These are phyloP conservation scores for Selenicereus undatus DNA, from an alignment of 148 eudicot species.

Conservation along the genomic window DNA sequence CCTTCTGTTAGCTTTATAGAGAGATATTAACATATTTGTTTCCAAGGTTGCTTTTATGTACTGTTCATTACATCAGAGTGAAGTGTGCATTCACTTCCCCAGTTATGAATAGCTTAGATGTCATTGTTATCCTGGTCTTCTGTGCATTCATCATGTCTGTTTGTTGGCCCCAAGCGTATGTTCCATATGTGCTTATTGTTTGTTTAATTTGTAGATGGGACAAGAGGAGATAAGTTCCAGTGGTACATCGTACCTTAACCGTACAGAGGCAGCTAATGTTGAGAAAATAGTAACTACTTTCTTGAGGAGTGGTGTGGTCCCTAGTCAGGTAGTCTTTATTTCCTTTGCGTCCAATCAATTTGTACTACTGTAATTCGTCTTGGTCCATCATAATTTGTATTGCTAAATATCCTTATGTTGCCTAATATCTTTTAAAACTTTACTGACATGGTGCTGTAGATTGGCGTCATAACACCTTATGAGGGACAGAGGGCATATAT, in stretches of 20 bases:
- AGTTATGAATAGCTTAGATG: not conserved
- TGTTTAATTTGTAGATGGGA: constrained; percentile 60
- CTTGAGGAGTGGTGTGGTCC: constrained; percentile 93
- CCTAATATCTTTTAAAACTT: not conserved
- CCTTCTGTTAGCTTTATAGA: not conserved
- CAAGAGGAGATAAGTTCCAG: constrained; percentile 99
- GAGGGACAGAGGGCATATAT: constrained; percentile 98
- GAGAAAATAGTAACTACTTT: constrained; percentile 95
- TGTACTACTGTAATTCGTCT: not conserved
- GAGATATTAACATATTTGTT: no score
- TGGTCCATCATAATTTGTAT: not conserved
- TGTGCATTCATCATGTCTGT: not conserved
- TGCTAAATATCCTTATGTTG: not conserved
- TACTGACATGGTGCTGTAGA: constrained; percentile 38
- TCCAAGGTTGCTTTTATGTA: no score
- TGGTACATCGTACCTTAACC: constrained; percentile 92
- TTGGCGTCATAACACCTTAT: constrained; percentile 97
- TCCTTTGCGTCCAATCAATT: not conserved
- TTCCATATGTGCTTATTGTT: not conserved
- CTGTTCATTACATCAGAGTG: not conserved
- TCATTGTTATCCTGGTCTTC: not conserved
- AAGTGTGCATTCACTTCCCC: not conserved
- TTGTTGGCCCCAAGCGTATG: not conserved
- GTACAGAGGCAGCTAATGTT: constrained; percentile 97
- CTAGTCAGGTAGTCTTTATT: constrained; percentile 64